Conservation (phyloP, 805 yeast genomes). For the Hemisphaericaspora nanyangensis region DNA sequence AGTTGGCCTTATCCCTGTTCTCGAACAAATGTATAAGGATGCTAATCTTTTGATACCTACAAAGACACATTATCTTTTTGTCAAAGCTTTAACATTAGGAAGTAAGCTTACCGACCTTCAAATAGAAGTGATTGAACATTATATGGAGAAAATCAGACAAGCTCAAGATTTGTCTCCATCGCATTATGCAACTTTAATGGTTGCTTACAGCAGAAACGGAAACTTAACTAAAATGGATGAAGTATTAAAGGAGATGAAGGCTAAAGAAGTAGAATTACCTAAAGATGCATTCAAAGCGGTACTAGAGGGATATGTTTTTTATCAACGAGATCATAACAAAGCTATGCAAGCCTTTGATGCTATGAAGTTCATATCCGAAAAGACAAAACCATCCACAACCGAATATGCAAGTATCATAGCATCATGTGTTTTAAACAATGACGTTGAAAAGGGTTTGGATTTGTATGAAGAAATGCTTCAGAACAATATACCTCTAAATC, state of each 20-base stretch:
- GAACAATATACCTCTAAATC: conserved; percentile 24
- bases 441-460: conserved; percentile 73
- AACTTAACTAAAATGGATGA: conserved; percentile 37
- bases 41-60: conserved; percentile 28
- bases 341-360: conserved; percentile 76
- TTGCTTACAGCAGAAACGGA: conserved; percentile 41
- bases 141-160: conserved; percentile 23
- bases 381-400: conserved; percentile 61
- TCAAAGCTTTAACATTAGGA: conserved; percentile 31
- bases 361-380: conserved; percentile 72
- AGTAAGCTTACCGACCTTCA: conserved; percentile 15
- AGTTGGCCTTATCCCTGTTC: conserved; percentile 25
- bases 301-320: conserved; percentile 56
- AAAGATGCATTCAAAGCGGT: conserved; percentile 51
- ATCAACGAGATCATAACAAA: conserved; percentile 46
- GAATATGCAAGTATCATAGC: conserved; percentile 73
- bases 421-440: conserved; percentile 56
- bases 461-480: conserved; percentile 65
- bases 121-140: conserved; percentile 27
- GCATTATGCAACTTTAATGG: conserved; percentile 43
- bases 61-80: conserved; percentile 32
- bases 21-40: conserved; percentile 35
- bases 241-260: conserved; percentile 35
- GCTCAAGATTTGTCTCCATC: conserved; percentile 24
- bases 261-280: conserved; percentile 37